These are phyloP conservation scores for Alternaria brassicicola DNA, from an alignment of 2,329 filamentous ascomycete species.

Conservation along the genomic window DNA sequence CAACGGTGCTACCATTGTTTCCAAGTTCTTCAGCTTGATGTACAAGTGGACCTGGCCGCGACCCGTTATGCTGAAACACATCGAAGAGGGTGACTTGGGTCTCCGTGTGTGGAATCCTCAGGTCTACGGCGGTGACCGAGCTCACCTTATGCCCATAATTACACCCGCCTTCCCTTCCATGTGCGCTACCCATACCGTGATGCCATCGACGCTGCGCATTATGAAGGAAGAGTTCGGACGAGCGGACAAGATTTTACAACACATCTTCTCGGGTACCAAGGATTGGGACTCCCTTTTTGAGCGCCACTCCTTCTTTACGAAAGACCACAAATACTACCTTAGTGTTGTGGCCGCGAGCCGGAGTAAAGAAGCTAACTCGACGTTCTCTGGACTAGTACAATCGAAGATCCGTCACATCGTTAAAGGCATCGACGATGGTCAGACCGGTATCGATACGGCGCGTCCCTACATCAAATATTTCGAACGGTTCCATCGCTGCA, in stretches of 20 bases:
- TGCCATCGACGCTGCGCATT: conserved; percentile 80
- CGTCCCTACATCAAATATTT: conserved; percentile 94
- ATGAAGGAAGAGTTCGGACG: conserved; percentile 83
- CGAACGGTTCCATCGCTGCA: conserved; percentile 77
- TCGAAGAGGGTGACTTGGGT: conserved; percentile 80
- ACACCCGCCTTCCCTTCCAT: conserved; percentile 97
- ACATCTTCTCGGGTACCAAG: conserved; percentile 76
- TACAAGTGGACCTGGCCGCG: conserved; percentile 91
- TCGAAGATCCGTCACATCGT: conserved; percentile 90
- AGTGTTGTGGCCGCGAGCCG: conserved; percentile 83
- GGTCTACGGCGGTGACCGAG: conserved; percentile 79
- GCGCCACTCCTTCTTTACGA: conserved; percentile 91
- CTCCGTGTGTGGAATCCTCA: conserved; percentile 95
- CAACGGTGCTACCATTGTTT: conserved; percentile 83
- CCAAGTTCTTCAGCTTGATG: conserved; percentile 94
- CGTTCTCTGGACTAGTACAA: conserved; percentile 91
- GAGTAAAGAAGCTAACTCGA: conserved; percentile 80
- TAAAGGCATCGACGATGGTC: conserved; percentile 78
- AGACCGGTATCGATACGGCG: conserved; percentile 75
- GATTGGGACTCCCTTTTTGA: conserved; percentile 88
- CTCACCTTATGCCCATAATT: conserved; percentile 96
- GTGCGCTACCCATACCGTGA: conserved; percentile 96
- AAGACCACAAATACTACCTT: conserved; percentile 94
- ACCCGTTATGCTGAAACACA: conserved; percentile 87
- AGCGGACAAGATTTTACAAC: conserved; percentile 76